Evolutionary conservation across 257 asterid genomes (phyloP).

Genomic region (Scutellaria baicalensis): DNA sequence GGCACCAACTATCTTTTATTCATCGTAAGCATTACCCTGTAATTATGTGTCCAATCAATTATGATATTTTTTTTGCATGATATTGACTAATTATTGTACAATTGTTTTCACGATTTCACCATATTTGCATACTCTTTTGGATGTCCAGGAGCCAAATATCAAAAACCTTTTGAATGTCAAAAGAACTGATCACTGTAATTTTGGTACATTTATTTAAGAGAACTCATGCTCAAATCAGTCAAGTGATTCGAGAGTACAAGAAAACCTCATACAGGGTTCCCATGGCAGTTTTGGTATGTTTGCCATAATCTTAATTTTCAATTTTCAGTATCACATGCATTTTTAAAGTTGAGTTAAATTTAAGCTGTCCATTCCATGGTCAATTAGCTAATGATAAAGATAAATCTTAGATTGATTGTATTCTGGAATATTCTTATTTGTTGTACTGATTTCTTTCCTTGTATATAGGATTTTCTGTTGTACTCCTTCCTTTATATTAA

Average conservation of each 20-base stretch:
- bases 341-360: background rate
- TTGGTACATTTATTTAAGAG: conserved; percentile 47
- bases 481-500: too few relatives aligned
- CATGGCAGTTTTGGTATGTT: conserved; percentile 85
- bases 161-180: background rate
- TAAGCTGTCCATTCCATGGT: background rate
- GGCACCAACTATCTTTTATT: conserved; percentile 68
- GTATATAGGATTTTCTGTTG: too few relatives aligned
- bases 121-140: background rate
- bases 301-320: background rate
- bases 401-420: too few relatives aligned
- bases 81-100: background rate
- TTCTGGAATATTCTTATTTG: too few relatives aligned
- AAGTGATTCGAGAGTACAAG: conserved; percentile 83
- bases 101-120: background rate
- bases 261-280: conserved; percentile 77
- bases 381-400: background rate
- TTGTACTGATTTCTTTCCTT: too few relatives aligned
- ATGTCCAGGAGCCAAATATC: background rate
- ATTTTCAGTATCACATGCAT: background rate
- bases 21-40: conserved; percentile 54
- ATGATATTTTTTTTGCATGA: background rate
- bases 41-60: background rate
- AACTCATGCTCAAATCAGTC: conserved; percentile 84
- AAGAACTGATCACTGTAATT: background rate